Evolutionary conservation across 768 basidiomycete species (phyloP).

Genomic region (Auriscalpium orientale): DNA sequence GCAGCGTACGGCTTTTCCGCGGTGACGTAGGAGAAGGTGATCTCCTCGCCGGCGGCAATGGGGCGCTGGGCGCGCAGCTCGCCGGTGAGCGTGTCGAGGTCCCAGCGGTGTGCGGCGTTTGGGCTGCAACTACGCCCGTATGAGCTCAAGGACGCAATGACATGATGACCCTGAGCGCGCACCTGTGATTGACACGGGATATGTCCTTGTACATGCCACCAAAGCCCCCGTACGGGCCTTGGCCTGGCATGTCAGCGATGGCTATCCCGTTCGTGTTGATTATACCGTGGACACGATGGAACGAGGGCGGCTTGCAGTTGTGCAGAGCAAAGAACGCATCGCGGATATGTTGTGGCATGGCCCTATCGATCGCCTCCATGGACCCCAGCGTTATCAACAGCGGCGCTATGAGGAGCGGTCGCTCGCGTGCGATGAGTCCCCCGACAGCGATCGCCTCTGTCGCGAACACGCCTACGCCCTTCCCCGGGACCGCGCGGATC

Average conservation of each 20-base stretch:
- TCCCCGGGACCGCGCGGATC: conserved; percentile 5
- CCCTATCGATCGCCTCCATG: neutral
- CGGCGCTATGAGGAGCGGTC: conserved; percentile 27
- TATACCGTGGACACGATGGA: conserved; percentile 3
- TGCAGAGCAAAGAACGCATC: neutral
- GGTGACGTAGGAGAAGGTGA: conserved; percentile 24
- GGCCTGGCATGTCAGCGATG: no score
- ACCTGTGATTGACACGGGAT: conserved; percentile 19
- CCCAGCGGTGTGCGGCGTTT: conserved; percentile 17
- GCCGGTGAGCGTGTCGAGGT: conserved; percentile 22
- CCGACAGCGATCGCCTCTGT: conserved; percentile 21
- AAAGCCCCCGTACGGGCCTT: no score
- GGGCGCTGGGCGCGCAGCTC: conserved; percentile 22
- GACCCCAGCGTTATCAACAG: conserved; percentile 1
- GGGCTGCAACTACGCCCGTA: conserved; percentile 15
- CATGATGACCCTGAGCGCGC: neutral
- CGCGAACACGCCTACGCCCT: conserved; percentile 28
- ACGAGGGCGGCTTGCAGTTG: conserved; percentile 2
- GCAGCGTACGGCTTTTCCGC: conserved; percentile 7
- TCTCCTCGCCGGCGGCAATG: conserved; percentile 28
- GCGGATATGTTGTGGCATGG: neutral
- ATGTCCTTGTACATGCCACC: conserved; percentile 6
- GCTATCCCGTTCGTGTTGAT: neutral
- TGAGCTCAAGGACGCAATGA: conserved; percentile 13
- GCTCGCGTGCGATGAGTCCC: conserved; percentile 31